A percentile compares a stretch with the other conserved stretches of the same genome.
Conservation (phyloP, 2,329 filamentous ascomycete species). For the Cercospora beticola region DNA sequence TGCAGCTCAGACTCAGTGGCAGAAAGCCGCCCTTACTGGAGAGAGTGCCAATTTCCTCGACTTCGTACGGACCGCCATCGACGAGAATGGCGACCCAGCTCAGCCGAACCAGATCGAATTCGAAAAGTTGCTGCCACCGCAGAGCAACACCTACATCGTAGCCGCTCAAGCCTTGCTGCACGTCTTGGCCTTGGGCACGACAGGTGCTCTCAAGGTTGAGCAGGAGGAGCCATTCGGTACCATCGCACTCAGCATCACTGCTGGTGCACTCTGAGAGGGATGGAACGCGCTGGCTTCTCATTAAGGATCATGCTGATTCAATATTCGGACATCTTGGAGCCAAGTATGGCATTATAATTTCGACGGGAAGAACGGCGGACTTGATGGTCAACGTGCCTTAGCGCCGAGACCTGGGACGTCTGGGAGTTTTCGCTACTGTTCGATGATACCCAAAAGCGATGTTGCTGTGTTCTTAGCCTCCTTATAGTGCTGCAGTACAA, state of each 20-base stretch:
- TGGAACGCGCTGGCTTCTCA: background rate
- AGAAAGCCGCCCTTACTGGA: conserved; percentile 54
- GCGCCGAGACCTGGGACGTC: background rate
- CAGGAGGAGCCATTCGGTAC: conserved; percentile 53
- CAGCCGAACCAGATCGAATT: conserved; percentile 58
- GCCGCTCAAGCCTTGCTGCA: conserved; percentile 77
- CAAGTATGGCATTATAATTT: background rate
- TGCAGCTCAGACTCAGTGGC: conserved; percentile 49
- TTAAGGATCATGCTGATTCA: background rate
- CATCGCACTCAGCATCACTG: conserved; percentile 27
- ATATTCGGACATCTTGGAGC: conserved; percentile 6
- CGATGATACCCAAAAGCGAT: background rate
- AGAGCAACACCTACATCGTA: conserved; percentile 56
- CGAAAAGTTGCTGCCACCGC: conserved; percentile 64
- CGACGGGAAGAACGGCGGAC: background rate
- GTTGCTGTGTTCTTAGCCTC: background rate
- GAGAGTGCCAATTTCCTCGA: conserved; percentile 64
- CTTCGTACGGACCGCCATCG: conserved; percentile 55
- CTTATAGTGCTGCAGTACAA: background rate
- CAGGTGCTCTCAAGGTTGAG: conserved; percentile 46
- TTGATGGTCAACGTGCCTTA: background rate
- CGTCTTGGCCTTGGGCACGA: conserved; percentile 62
- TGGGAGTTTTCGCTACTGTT: background rate
- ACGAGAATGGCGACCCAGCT: conserved; percentile 26
- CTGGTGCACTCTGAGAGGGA: background rate